Conservation (phyloP, 805 yeast genomes). For the Metschnikowia kunwiensis region DNA sequence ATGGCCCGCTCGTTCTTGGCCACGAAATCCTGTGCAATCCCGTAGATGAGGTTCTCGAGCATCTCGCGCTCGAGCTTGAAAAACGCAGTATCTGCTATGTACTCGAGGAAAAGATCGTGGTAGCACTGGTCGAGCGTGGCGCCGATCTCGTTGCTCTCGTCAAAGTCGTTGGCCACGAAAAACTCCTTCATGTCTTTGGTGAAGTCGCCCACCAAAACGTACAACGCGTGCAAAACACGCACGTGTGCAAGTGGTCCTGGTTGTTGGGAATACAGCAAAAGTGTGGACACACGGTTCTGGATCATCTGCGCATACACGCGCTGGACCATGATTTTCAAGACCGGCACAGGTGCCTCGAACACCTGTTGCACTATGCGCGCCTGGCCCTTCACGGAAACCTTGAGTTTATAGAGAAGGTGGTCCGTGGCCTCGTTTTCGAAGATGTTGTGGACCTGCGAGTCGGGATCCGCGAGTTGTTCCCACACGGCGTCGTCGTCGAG, state of each 20-base stretch:
- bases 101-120: constrained; percentile 71
- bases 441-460: constrained; percentile 34
- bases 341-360: constrained; percentile 67
- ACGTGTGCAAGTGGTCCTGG: constrained; percentile 69
- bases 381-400: constrained; percentile 63
- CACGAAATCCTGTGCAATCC: constrained; percentile 45
- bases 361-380: constrained; percentile 70
- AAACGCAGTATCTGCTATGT: constrained; percentile 62
- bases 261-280: constrained; percentile 61
- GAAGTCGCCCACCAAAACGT: constrained; percentile 54
- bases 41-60: constrained; percentile 52
- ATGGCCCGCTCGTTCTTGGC: constrained; percentile 33
- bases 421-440: constrained; percentile 53
- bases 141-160: constrained; percentile 44
- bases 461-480: constrained; percentile 60
- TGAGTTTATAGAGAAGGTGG: constrained; percentile 49
- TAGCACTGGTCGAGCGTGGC: constrained; percentile 64
- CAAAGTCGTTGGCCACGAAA: constrained; percentile 46
- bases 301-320: constrained; percentile 74
- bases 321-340: constrained; percentile 66
- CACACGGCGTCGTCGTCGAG: constrained; percentile 52
- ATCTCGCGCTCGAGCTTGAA: constrained; percentile 69
- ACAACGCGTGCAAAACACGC: constrained; percentile 68
- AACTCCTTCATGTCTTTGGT: constrained; percentile 64
- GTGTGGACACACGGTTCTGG: constrained; percentile 51